Evolutionary conservation across 768 basidiomycete genomes (phyloP), one percentile per base, ranked within the genome.

Genomic region (Pleurotus pulmonarius): DNA sequence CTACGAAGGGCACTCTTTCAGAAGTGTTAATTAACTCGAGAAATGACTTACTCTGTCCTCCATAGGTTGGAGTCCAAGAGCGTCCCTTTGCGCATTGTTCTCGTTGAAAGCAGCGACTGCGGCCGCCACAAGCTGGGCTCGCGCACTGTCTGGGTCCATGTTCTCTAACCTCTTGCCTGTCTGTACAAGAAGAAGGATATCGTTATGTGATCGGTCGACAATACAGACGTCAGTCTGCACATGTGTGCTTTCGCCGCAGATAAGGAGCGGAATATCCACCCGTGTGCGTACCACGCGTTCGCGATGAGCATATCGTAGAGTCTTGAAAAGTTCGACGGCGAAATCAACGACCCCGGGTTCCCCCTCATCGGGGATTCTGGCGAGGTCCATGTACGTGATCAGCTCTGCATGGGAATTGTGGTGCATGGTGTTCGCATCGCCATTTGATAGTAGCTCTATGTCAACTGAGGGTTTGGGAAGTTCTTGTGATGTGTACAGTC

Each of bases 301-400:
- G 47, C 65, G 58, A 53, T 49, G 41, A 56, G 55, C 62, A 59
- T 72, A 73, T 34, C 69, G n/a, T 68, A 67, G 34, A 18, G 45
- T 5, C 40, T 59, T 51, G 4, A 76, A 64, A 29, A 75, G 67
- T 11, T 57, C 29, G 12, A 67, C 63, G 3, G 60, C 58, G 56
- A 76, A 73, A 59, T 75, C 70, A 43, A 63, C 63, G 15, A 73
- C 74, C 24, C 71, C 68, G n/a, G 70, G 65, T 55, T 71, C 69
- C 6, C 52, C 45, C 20, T 54, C 47, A 8, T 40, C 49, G 8
- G 53, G 58, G 47, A 43, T 49, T 60, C 49, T 61, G 39, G 63
- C 62, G 15, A 63, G 49, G 44, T 63, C 58, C 39, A 64, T 57
- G 34, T 54, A 40, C 49, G 40, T 55, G 56, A 62, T 57, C 44